Evolutionary conservation across 2,329 filamentous ascomycete genomes (phyloP).

Genomic region (Elsinoe australis): DNA sequence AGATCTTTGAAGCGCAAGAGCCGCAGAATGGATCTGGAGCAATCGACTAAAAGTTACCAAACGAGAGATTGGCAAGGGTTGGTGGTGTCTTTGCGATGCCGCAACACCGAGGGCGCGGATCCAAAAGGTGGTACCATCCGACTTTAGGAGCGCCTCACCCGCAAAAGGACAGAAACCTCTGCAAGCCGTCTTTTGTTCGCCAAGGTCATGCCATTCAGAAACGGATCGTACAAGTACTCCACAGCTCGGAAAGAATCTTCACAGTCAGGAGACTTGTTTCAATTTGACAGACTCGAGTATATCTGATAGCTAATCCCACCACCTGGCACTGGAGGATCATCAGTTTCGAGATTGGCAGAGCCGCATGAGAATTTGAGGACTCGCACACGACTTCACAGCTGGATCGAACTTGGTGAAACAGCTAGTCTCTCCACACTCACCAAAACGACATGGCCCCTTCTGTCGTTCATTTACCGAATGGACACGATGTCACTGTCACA

Average conservation of each 20-base stretch:
- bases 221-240: not conserved
- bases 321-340: not conserved
- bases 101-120: conserved; percentile 8
- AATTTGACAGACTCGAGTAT: conserved; percentile 1
- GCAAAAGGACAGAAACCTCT: conserved; percentile 9
- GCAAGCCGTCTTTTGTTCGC: conserved; percentile 3
- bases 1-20: too few species aligned
- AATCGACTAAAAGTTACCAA: too few species aligned
- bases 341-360: conserved; percentile 6
- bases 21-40: too few species aligned
- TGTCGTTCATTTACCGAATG: conserved; percentile 71
- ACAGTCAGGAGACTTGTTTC: conserved; percentile 9
- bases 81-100: not conserved
- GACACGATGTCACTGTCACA: conserved; percentile 70
- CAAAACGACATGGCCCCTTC: conserved; percentile 34
- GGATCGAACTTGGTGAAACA: conserved; percentile 3
- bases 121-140: conserved; percentile 11
- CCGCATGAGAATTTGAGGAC: conserved; percentile 5
- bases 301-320: not conserved
- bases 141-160: conserved; percentile 1
- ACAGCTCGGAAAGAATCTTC: not conserved
- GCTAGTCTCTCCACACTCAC: not conserved
- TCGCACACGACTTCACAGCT: conserved; percentile 5
- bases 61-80: conserved; percentile 12
- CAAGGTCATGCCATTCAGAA: not conserved